Evolutionary conservation across 805 yeast species (phyloP), one percentile per base, ranked within the genome.

Genomic region (Saccharomycopsis javanensis): DNA sequence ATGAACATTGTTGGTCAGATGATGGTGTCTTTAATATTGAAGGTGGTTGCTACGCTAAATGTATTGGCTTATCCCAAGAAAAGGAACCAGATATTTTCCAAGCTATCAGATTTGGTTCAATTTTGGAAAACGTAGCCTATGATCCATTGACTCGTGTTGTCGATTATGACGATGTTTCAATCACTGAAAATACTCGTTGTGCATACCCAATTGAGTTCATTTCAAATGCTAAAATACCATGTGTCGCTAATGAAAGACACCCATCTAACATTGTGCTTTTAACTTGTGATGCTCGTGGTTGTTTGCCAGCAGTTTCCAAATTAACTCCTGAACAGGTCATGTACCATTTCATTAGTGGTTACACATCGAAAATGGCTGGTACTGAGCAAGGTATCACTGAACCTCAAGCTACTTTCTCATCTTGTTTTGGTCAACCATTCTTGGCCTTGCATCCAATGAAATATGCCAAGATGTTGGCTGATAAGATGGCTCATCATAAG

Each of bases 1-100:
- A 92, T 71, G 99, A 92, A 77, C 99, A 92, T 78, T 92, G 98
- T 79, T 92, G 99, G 99, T 88, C 97, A 18, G 96, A 92, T 74
- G 78, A 86, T 65, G 99, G 99, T 76, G 97, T 92, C 60, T 92
- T 92, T 85, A 94, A 94, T 82, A 91, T 92, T 68, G 99, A 92
- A 78, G 99, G 99, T 74, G 99, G 99, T 64, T 92, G 99, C 79
- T 92, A 92, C 78, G 98, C 98, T 68, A 92, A 92, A 77, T 91
- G 97, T 78, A 78, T 92, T 64, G 96, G 88, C 68, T 79, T 92
- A 64, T 76, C 88, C 54, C 85, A 78, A 63, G 97, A 88, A 75
- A 92, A 86, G 75, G 99, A 92, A 79, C 99, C 99, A 54, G 99
- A 92, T 77, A 92, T 92, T 71, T 94, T 83, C 81, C 82, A 89